Evolutionary conservation across 73 alveolate species (phyloP), one percentile per base, ranked within the genome.

Genomic region (Paramecium sexaurelia): DNA sequence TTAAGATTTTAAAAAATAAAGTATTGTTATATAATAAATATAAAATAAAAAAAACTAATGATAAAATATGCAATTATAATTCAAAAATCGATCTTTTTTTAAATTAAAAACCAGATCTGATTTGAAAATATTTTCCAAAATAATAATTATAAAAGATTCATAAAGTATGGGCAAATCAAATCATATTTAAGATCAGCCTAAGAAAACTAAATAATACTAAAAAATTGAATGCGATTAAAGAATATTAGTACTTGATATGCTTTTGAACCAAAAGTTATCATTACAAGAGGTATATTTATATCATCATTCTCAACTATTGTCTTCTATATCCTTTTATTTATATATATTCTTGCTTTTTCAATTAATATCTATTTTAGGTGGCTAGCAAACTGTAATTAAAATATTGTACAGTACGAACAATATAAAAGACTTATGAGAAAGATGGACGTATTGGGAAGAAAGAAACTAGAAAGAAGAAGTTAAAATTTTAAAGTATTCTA

Each of bases 361-460:
- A 73, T 33, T 37, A 73, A 29, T 35, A 22, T 40, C 47, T 61
- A n/a, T 5, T 6, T 19, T 78, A 78, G 90, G 90, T 78, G 36
- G 90, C 90, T 10, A 78, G 17, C 55, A 39, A 61, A 40, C 71
- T 78, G 68, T 32, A 32, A 37, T 33, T 78, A 17, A 78, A 78
- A 32, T 78, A 78, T 43, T 78, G 90, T 45, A 78, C 90, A 19
- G 90, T 78, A 19, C 43, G 90, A 78, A 78, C 90, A 43, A 78
- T 78, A 17, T 43, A 78, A 13, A 78, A 45, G 29, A 61, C 90
- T 11, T 78, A 24, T 33, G 68, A 78, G 32, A 43, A 78, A 22
- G 90, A 78, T 5, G 90, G 90, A 8, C 90, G 90, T 11, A 78
- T 78, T 20, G 90, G 90, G 22, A 78, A 78, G 22, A 78, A 78